Conservation (phyloP, 495 filamentous ascomycete genomes). For the Polyplosphaeria fusca region DNA sequence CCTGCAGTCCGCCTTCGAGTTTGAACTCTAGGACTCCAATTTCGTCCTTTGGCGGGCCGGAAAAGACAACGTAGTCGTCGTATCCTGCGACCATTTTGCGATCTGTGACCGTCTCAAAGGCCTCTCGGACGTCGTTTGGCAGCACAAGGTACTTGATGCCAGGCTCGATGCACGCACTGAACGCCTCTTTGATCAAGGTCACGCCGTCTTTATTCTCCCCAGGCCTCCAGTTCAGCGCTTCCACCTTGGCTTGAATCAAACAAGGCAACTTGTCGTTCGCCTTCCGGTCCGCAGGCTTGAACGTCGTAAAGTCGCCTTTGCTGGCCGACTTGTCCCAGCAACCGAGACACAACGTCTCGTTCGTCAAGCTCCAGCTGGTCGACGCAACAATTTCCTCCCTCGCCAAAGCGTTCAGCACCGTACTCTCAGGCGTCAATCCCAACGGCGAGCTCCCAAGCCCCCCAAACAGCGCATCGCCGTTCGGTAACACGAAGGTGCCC, state of each 20-base stretch:
- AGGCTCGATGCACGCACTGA: slow-evolving; percentile 11
- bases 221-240: slow-evolving; percentile 9
- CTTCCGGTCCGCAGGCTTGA: slow-evolving; percentile 6
- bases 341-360: background rate
- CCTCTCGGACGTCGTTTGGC: background rate
- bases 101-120: background rate
- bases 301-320: slow-evolving; percentile 1
- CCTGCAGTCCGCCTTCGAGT: slow-evolving; percentile 8
- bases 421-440: slow-evolving; percentile 4
- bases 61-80: slow-evolving; percentile 4
- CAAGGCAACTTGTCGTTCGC: slow-evolving; percentile 1
- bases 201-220: background rate
- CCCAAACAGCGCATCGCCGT: background rate
- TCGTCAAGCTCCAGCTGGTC: slow-evolving; percentile 7
- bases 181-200: background rate
- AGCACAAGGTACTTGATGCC: slow-evolving; percentile 7
- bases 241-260: slow-evolving; percentile 4
- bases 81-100: background rate
- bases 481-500: background rate
- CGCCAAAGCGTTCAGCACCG: background rate
- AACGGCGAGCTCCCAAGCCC: background rate
- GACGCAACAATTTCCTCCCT: background rate
- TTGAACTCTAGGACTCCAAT: background rate
- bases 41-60: background rate
- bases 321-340: background rate